These are phyloP conservation scores for Termitomyces sp. DNA, from an alignment of 768 basidiomycete species.

Conservation along the genomic window DNA sequence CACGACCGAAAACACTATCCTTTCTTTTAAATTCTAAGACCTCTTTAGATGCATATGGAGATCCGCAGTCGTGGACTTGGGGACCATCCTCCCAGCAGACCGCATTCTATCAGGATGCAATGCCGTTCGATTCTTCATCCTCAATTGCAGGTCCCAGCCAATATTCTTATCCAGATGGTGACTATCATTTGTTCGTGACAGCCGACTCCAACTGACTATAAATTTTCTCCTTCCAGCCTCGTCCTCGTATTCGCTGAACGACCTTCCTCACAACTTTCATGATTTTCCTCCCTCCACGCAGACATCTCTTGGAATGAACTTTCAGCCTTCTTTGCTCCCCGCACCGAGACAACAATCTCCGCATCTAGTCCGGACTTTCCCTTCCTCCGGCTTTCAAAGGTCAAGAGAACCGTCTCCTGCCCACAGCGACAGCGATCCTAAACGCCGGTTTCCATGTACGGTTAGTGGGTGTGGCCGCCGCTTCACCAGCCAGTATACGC, in stretches of 20 bases:
- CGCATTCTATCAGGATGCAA: neutral
- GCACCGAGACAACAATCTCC: constrained; percentile 10
- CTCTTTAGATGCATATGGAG: neutral
- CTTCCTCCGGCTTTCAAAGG: constrained; percentile 8
- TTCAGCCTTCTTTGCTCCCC: constrained; percentile 3
- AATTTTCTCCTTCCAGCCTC: constrained; percentile 17
- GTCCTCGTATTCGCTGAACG: constrained; percentile 25
- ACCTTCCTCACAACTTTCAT: constrained; percentile 27
- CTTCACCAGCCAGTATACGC: constrained; percentile 50
- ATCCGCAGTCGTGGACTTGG: constrained; percentile 6
- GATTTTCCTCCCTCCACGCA: constrained; percentile 25
- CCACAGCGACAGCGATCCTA: constrained; percentile 28
- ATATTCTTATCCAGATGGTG: constrained; percentile 30
- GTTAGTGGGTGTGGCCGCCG: constrained; percentile 41
- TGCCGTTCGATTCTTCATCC: neutral
- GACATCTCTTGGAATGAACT: constrained; percentile 17
- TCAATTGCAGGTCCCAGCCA: constrained; percentile 22
- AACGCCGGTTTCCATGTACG: constrained; percentile 44
- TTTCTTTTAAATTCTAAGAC: neutral
- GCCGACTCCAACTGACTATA: neutral
- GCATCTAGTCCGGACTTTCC: constrained; percentile 6
- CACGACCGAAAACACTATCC: neutral
- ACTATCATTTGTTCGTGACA: neutral
- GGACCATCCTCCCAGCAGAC: constrained; percentile 1
- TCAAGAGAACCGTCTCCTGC: constrained; percentile 30